A percentile compares a stretch with the other conserved stretches of the same genome.
These are phyloP conservation scores for Thielaviopsis euricoi DNA, from an alignment of 2,329 filamentous ascomycete genomes.

Conservation along the genomic window DNA sequence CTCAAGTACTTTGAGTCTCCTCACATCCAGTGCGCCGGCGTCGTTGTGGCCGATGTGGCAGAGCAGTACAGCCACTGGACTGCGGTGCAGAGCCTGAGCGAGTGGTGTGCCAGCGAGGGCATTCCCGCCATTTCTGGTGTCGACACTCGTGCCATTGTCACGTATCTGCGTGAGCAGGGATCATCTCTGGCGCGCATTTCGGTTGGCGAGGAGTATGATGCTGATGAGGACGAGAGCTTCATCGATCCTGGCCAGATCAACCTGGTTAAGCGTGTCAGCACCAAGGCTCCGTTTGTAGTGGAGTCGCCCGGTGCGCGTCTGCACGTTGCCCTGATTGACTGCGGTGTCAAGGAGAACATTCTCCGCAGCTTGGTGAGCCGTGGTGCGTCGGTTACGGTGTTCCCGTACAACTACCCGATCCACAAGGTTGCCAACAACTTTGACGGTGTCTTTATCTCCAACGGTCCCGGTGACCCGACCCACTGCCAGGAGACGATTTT, in stretches of 20 bases:
- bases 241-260: slow-evolving; percentile 94
- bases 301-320: slow-evolving; percentile 67
- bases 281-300: slow-evolving; percentile 94
- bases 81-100: slow-evolving; percentile 77
- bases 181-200: slow-evolving; percentile 90
- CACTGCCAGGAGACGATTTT: slow-evolving; percentile 91
- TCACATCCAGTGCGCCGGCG: slow-evolving; percentile 88
- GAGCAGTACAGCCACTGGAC: slow-evolving; percentile 97
- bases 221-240: slow-evolving; percentile 92
- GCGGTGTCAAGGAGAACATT: slow-evolving; percentile 99
- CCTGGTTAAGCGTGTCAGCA: slow-evolving; percentile 88
- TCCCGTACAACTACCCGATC: slow-evolving; percentile 94
- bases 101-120: slow-evolving; percentile 94
- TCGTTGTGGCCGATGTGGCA: slow-evolving; percentile 90
- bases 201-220: slow-evolving; percentile 94
- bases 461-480: slow-evolving; percentile 93
- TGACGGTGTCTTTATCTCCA: slow-evolving; percentile 97
- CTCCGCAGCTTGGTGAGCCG: slow-evolving; percentile 84
- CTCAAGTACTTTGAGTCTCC: slow-evolving; percentile 97
- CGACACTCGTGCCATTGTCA: slow-evolving; percentile 93
- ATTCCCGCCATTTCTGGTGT: slow-evolving; percentile 93
- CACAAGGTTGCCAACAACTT: slow-evolving; percentile 98
- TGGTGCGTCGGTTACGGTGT: slow-evolving; percentile 80
- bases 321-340: slow-evolving; percentile 91
- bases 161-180: slow-evolving; percentile 85